phyloP scores from a whole-genome alignment of 768 basidiomycete genomes.

The Cystofilobasidium bisporidii region DNA sequence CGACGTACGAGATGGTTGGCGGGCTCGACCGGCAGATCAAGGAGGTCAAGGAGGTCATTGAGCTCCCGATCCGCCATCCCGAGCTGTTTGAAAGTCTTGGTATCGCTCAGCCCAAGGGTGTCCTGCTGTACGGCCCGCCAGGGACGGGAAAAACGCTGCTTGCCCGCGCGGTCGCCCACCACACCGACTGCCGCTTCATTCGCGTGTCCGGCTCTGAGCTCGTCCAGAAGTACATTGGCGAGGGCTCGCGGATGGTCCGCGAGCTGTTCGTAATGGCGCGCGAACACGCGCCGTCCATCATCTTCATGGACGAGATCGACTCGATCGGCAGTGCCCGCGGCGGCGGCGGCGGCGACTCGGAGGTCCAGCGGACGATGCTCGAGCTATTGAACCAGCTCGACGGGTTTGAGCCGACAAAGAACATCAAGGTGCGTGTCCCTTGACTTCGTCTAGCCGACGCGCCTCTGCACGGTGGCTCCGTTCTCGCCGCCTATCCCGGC shows the following conservation, averaged over 20 bases:
- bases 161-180: constrained; percentile 90
- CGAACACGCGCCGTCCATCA: constrained; percentile 94
- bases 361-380: constrained; percentile 84
- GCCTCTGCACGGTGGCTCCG: too few relatives aligned
- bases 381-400: constrained; percentile 81
- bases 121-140: constrained; percentile 87
- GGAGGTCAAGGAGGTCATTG: constrained; percentile 98
- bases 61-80: constrained; percentile 92
- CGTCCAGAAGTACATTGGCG: constrained; percentile 97
- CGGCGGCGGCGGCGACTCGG: constrained; percentile 71
- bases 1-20: constrained; percentile 99
- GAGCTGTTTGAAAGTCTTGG: constrained; percentile 93
- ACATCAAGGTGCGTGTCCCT: constrained; percentile 51
- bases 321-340: constrained; percentile 80
- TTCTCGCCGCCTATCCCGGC: not conserved
- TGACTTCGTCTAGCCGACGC: too few relatives aligned
- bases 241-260: constrained; percentile 90
- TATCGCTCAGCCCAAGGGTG: constrained; percentile 94
- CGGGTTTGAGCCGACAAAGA: constrained; percentile 74
- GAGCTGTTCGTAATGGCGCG: constrained; percentile 97
- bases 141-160: constrained; percentile 94
- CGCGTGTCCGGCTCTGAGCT: constrained; percentile 87
- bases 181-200: constrained; percentile 97
- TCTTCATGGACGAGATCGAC: constrained; percentile 99
- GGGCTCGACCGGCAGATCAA: constrained; percentile 97